Base-by-base conservation (phyloP, 1,284 basidiomycete species). In the Macrocystidia cucumis region DNA sequence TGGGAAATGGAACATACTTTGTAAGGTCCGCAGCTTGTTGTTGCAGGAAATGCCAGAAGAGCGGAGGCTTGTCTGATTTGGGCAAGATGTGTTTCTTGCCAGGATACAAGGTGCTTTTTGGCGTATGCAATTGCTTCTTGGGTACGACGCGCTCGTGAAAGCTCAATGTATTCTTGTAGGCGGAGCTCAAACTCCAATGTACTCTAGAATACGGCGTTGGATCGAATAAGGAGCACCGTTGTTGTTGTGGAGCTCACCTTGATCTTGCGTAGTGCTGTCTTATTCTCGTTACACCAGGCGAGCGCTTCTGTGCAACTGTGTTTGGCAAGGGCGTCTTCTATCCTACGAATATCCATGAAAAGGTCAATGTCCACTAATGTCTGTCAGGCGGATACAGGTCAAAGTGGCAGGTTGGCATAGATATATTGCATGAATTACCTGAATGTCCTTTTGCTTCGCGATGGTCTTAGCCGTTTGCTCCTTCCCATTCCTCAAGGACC, bases 251-350 rank as follows among this genome's bases (percentile, higher is more conserved):
- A 38, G 35, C 32, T 6, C 19, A 52, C 91, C 70, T 89, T 91
- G 51, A 83, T 77, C 66, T 97, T 98, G 40, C 90, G 80, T 38
- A 98, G 69, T 5, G 88, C 83, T 19, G 79, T 75, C 56, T 95
- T 89, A 62, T 99, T 97, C 68, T 99, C 96, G 40, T 78, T 90
- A 50, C 93, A 98, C 95, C 95, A 99, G 9, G 78, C 73, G 28
- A 99, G 65, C 4, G 93, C 95, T 56, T 92, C 86, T 1, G 81
- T 67, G 47, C 91, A 91, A 50, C 85, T 86, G 45, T 89, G 79
- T 32, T 63, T 63, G 11, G 67, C 60, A 12, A 98, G 69, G 0
- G 89, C 90, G 4, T 71, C 67, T 56, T 97, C 91, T 44, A 98
- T 91, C 37, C 81, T 71, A 20, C 69, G 71, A 29, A 97, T 86